These are phyloP conservation scores for Funneliformis caledonium DNA, from an alignment of 371 early-diverging fungal genomes.

Conservation along the genomic window DNA sequence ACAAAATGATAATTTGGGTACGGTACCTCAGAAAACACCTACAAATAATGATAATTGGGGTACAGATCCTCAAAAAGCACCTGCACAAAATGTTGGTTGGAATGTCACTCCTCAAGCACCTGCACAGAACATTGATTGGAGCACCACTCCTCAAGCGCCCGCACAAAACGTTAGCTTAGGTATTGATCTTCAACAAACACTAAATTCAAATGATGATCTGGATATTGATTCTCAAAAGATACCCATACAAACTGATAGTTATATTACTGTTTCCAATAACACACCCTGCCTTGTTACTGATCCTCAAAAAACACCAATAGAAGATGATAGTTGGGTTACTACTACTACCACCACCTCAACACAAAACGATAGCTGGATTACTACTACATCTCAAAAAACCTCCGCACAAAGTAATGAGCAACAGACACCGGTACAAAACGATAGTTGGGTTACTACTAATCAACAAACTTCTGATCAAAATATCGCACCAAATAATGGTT, in stretches of 20 bases:
- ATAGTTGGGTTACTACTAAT: background rate
- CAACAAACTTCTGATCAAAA: background rate
- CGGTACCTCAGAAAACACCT: background rate
- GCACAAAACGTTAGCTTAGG: background rate
- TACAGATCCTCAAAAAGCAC: too few species aligned
- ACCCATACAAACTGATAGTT: background rate
- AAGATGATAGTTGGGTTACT: too few species aligned
- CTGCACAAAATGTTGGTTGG: background rate
- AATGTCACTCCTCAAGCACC: background rate
- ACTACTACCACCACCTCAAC: background rate
- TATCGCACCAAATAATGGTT: background rate
- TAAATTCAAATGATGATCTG: background rate
- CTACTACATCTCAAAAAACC: background rate
- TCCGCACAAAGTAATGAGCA: too few species aligned
- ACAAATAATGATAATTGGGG: too few species aligned
- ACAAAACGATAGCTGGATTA: background rate
- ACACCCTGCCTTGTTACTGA: background rate
- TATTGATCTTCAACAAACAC: background rate
- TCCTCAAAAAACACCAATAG: too few species aligned
- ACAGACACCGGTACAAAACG: too few species aligned
- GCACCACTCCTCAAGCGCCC: background rate
- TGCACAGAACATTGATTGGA: background rate
- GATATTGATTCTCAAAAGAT: background rate
- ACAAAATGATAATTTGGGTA: too few species aligned
- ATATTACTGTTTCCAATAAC: too few species aligned